These are phyloP conservation scores for Waitea zeae DNA, from an alignment of 1,284 basidiomycete genomes.

Conservation along the genomic window DNA sequence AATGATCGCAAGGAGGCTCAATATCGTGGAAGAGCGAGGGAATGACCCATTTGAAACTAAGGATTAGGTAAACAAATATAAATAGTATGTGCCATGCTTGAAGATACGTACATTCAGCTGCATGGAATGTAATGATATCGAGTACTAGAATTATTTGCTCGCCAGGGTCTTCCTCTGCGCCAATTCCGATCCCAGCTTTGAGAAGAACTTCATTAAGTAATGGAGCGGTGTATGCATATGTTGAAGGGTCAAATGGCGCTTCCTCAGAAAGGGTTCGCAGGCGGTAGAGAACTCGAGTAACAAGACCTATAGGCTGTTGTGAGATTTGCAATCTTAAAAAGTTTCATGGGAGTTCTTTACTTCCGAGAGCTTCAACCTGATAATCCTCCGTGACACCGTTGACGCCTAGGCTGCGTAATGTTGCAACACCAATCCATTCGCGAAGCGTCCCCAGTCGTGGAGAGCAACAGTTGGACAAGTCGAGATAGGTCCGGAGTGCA, in stretches of 20 bases:
- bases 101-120: slow-evolving; percentile 54
- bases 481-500: slow-evolving; percentile 67
- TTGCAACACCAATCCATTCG: slow-evolving; percentile 66
- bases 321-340: too few species aligned
- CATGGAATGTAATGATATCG: slow-evolving; percentile 79
- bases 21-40: slow-evolving; percentile 58
- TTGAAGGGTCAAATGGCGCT: slow-evolving; percentile 64
- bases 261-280: slow-evolving; percentile 75
- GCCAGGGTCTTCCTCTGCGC: slow-evolving; percentile 59
- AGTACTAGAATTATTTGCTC: slow-evolving; percentile 82
- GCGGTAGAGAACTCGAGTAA: slow-evolving; percentile 79
- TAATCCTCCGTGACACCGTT: slow-evolving; percentile 58
- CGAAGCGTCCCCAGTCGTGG: slow-evolving; percentile 52
- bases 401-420: slow-evolving; percentile 54
- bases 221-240: slow-evolving; percentile 73
- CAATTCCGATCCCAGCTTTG: slow-evolving; percentile 45
- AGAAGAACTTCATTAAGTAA: slow-evolving; percentile 58
- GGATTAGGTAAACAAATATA: slow-evolving; percentile 2
- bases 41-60: slow-evolving; percentile 52
- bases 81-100: neutral
- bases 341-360: too few species aligned
- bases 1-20: slow-evolving; percentile 63
- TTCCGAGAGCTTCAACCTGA: slow-evolving; percentile 48
- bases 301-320: slow-evolving; percentile 19
- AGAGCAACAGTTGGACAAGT: slow-evolving; percentile 47